Conservation (phyloP, 768 basidiomycete species). For the Pholiota molesta region DNA sequence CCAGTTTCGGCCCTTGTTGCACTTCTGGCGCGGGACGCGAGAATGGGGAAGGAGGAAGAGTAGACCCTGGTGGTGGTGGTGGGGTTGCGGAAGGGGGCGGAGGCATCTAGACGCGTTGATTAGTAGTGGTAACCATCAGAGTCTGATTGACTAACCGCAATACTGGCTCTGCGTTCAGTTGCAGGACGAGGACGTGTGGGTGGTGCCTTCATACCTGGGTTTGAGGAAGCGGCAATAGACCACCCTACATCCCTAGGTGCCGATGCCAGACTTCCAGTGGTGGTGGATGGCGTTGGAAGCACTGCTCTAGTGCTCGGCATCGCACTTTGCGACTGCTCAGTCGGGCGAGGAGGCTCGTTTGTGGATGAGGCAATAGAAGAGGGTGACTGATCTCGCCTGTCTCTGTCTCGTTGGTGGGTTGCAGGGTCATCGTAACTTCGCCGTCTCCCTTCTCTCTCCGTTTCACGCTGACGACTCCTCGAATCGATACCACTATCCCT, state of each 20-base stretch:
- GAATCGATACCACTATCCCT: neutral
- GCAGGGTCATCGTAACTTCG: neutral
- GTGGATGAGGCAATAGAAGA: neutral
- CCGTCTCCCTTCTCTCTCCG: neutral
- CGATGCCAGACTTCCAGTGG: neutral
- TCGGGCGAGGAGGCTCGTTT: neutral
- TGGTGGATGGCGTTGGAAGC: neutral
- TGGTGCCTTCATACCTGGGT: neutral
- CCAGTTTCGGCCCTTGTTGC: neutral
- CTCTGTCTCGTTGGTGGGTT: neutral
- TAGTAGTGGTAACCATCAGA: neutral
- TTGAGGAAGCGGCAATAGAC: neutral
- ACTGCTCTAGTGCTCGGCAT: neutral
- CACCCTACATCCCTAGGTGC: neutral
- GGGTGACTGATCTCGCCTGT: neutral
- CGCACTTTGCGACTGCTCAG: neutral
- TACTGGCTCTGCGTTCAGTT: neutral
- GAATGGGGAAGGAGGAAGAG: slow-evolving; percentile 6
- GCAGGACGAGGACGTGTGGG: neutral
- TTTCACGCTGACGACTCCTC: neutral
- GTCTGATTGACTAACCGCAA: neutral
- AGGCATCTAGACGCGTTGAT: neutral
- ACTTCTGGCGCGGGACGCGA: slow-evolving; percentile 5
- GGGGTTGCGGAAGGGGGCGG: neutral
- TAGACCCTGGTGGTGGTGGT: slow-evolving; percentile 6